Percentiles rank a stretch among this genome's conserved stretches.
These are phyloP conservation scores for Erodium texanum DNA, from an alignment of 441 rosid genomes.

Conservation along the genomic window DNA sequence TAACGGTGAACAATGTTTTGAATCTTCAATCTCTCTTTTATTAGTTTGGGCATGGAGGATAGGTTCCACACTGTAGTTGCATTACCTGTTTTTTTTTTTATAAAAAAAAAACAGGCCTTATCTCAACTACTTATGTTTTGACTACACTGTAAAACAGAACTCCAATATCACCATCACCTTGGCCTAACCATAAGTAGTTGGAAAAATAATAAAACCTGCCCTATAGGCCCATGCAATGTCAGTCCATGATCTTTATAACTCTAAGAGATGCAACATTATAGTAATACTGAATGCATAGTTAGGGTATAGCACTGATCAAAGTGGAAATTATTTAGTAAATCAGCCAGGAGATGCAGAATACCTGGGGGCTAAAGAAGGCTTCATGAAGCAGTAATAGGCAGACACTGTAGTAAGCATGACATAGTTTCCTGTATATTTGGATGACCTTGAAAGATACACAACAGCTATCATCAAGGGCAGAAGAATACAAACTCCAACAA, in stretches of 20 bases:
- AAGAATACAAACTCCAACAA: slow-evolving; percentile 7
- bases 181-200: neutral
- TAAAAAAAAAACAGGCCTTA: neutral
- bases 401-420: slow-evolving; percentile 8
- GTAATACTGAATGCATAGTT: neutral
- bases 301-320: neutral
- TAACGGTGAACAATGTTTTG: neutral
- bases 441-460: neutral
- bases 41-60: neutral
- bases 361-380: slow-evolving; percentile 7
- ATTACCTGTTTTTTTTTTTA: neutral
- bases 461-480: slow-evolving; percentile 5
- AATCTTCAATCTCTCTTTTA: neutral
- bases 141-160: neutral
- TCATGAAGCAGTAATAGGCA: slow-evolving; percentile 8
- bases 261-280: neutral
- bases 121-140: slow-evolving; percentile 5
- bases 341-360: neutral
- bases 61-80: neutral
- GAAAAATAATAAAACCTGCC: neutral
- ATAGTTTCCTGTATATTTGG: slow-evolving; percentile 4
- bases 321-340: neutral
- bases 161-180: neutral
- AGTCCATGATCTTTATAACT: neutral
- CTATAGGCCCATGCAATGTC: neutral